Base-by-base conservation (phyloP, 2,329 filamentous ascomycete genomes). In the Dichotomopilus funicola region DNA sequence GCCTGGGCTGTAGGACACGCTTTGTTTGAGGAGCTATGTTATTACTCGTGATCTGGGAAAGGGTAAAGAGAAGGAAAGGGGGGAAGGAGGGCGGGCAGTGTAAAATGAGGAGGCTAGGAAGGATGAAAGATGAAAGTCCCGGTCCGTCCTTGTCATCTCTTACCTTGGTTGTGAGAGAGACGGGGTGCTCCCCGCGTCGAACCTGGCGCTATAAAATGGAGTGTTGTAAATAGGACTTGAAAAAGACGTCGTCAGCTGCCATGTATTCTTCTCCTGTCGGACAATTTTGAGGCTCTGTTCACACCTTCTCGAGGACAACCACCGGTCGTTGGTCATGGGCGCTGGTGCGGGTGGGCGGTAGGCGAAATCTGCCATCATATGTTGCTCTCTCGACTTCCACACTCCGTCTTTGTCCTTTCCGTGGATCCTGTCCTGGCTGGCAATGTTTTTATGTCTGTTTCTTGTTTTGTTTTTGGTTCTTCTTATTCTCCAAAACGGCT, bases 291-390 rank as follows among this genome's bases (percentile, higher is more conserved):
- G 59, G 53, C 53, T 58, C 33, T 56, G 59, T 66, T 70, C 76
- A 74, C 75, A 81, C 78, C 77, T 81, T 70, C 75, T 76, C 62
- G 74, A 70, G 61, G 75, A 66, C 61, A 74, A 73, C 78, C 78
- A 80, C 56, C 75, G 72, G 63, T 75, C 72, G 67, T 72, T 73
- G 59, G 75, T 69, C 67, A 73, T 72, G 64, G 70, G 69, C 63
- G 75, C 66, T 61, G 76, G 66, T 60, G 75, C 66, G 62, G 76
- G 66, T 60, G 68, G 71, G 66, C 72, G 74, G 68, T 78, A 79
- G 59, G 72, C 70, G 71, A 75, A 71, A 53, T 77, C 73, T 64
- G 73, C 71, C 61, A 60, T 72, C 68, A 65, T 53, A 49, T 34
- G 41, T 51, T 35, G 38, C 51, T 43, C 33, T 45, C 47, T 41